Conservation (phyloP, 768 basidiomycete genomes). For the Trichaptum fuscoviolaceum region DNA sequence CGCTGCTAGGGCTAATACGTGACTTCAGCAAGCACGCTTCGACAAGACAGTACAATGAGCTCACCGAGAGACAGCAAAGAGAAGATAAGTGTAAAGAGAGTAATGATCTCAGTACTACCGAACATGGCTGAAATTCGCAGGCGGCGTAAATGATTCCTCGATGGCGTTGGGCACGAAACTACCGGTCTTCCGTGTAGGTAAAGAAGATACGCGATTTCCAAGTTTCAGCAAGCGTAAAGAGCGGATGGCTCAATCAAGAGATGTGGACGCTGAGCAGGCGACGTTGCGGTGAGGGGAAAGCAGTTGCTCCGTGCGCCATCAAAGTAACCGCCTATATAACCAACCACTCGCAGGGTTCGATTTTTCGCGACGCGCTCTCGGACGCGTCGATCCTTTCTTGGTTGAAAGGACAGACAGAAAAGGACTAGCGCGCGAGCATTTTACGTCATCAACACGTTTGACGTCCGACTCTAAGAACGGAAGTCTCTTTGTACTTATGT, state of each 20-base stretch:
- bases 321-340: not conserved
- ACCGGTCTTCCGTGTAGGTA: too few species aligned
- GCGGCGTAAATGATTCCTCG: too few species aligned
- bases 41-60: not conserved
- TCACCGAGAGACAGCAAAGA: not conserved
- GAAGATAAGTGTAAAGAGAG: not conserved
- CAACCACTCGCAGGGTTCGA: not conserved
- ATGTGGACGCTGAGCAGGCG: not conserved
- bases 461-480: too few species aligned
- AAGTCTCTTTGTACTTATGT: too few species aligned
- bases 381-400: not conserved
- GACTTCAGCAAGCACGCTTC: not conserved
- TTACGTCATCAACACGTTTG: not conserved
- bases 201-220: not conserved
- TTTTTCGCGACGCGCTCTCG: constrained; percentile 1
- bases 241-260: not conserved
- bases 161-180: too few species aligned
- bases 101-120: not conserved
- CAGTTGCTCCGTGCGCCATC: not conserved
- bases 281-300: not conserved
- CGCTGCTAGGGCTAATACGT: not conserved
- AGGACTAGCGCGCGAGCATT: not conserved
- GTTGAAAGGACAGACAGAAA: not conserved
- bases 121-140: not conserved
- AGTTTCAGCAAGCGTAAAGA: not conserved